Conservation (phyloP, 1,284 basidiomycete species). For the Cryptococcus neoformans region DNA sequence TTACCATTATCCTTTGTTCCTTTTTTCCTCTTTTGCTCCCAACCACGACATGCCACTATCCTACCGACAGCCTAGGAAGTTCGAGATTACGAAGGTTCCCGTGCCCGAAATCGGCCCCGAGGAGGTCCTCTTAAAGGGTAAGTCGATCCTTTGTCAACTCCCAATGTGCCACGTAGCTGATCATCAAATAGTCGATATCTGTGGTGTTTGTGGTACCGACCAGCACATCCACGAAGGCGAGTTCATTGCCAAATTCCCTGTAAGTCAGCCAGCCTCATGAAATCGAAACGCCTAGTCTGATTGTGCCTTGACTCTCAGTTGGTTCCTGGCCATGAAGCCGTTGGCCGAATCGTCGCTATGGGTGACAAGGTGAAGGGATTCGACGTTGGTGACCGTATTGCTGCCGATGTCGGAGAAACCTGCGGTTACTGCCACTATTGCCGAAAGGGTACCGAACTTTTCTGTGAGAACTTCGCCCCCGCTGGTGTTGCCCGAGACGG, state of each 20-base stretch:
- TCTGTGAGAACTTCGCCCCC: constrained; percentile 72
- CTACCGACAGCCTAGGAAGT: constrained; percentile 57
- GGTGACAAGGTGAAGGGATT: constrained; percentile 71
- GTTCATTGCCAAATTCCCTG: constrained; percentile 70
- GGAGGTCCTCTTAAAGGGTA: constrained; percentile 69
- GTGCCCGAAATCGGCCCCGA: constrained; percentile 62
- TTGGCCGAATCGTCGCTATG: constrained; percentile 64
- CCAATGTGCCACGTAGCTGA: not conserved
- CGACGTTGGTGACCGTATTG: constrained; percentile 67
- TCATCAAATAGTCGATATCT: constrained; percentile 40
- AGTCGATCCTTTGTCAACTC: constrained; percentile 6
- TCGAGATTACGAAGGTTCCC: constrained; percentile 61
- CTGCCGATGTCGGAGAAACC: constrained; percentile 61
- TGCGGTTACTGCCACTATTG: constrained; percentile 81
- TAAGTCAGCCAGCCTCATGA: constrained; percentile 15
- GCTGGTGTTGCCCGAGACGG: constrained; percentile 72
- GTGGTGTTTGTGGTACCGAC: constrained; percentile 72
- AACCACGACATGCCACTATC: not conserved
- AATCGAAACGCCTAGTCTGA: constrained; percentile 14
- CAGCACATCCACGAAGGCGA: constrained; percentile 70
- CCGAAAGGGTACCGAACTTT: constrained; percentile 67
- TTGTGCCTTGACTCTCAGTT: constrained; percentile 51
- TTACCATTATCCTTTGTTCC: not conserved
- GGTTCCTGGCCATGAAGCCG: constrained; percentile 77
- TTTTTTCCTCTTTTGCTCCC: not conserved